These are phyloP conservation scores for Carex cristatella DNA, from an alignment of 176 grass and related monocot genomes.

Conservation along the genomic window DNA sequence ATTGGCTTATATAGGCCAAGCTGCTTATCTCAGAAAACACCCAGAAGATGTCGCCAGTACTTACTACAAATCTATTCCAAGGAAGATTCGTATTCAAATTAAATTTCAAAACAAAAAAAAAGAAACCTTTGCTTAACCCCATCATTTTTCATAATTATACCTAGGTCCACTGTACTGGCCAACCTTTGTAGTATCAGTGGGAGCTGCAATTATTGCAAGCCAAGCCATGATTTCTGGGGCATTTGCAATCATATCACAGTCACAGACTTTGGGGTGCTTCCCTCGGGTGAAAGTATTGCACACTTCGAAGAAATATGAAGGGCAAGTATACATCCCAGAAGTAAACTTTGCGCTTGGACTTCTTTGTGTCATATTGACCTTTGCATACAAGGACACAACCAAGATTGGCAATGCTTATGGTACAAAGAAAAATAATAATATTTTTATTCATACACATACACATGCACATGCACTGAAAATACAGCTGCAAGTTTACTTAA, in stretches of 20 bases:
- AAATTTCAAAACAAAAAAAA: not conserved
- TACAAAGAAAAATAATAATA: slow-evolving; percentile 1
- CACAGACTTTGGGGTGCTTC: slow-evolving; percentile 49
- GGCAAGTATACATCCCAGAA: slow-evolving; percentile 66
- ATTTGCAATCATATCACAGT: slow-evolving; percentile 57
- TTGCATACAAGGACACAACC: slow-evolving; percentile 37
- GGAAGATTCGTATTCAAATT: slow-evolving; percentile 18
- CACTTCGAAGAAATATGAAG: slow-evolving; percentile 60
- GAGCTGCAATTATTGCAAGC: slow-evolving; percentile 57
- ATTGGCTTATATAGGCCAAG: slow-evolving; percentile 58
- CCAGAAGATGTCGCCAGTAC: slow-evolving; percentile 26
- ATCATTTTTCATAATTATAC: not conserved
- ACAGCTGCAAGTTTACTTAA: too few species aligned
- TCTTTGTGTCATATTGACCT: slow-evolving; percentile 42
- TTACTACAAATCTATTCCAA: slow-evolving; percentile 64
- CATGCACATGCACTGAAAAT: too few species aligned
- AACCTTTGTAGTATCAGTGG: slow-evolving; percentile 48
- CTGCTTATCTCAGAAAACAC: slow-evolving; percentile 45
- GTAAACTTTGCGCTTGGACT: slow-evolving; percentile 49
- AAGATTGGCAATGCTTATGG: slow-evolving; percentile 68
- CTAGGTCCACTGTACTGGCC: slow-evolving; percentile 62
- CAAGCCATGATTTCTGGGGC: slow-evolving; percentile 63
- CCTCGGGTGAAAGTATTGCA: slow-evolving; percentile 50
- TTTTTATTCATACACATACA: too few species aligned
- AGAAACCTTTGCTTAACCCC: not conserved